These are phyloP conservation scores for Colletotrichum lupini DNA, from an alignment of 2,329 filamentous ascomycete species.

Conservation along the genomic window DNA sequence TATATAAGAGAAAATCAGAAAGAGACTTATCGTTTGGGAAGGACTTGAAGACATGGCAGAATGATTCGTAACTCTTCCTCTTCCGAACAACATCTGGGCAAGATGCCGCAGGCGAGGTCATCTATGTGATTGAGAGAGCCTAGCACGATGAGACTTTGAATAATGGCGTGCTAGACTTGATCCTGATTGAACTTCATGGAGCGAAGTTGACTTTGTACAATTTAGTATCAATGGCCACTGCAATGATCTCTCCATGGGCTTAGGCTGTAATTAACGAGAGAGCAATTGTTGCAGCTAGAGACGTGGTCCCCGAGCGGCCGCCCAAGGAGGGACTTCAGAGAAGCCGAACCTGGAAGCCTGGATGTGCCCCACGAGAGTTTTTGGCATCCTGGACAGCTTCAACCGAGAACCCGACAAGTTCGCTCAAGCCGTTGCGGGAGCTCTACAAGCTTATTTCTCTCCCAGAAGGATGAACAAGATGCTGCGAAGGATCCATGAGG, in stretches of 20 bases:
- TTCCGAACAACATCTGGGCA: background rate
- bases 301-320: background rate
- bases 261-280: background rate
- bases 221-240: background rate
- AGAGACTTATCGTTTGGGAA: background rate
- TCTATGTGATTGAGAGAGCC: background rate
- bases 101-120: background rate
- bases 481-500: constrained; percentile 5
- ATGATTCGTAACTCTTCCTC: constrained; percentile 1
- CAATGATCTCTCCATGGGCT: background rate
- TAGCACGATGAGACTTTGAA: background rate
- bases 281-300: background rate
- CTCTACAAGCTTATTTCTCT: background rate
- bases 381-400: background rate
- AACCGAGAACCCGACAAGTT: background rate
- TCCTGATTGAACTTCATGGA: background rate
- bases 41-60: background rate
- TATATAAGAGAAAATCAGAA: background rate
- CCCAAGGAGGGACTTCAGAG: background rate
- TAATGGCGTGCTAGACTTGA: background rate
- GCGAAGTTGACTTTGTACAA: background rate
- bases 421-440: background rate
- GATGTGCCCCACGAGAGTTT: background rate
- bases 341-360: background rate
- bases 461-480: background rate